phyloP scores from a whole-genome alignment of 352 stramenopile species.

The Phytophthora hybrid region DNA sequence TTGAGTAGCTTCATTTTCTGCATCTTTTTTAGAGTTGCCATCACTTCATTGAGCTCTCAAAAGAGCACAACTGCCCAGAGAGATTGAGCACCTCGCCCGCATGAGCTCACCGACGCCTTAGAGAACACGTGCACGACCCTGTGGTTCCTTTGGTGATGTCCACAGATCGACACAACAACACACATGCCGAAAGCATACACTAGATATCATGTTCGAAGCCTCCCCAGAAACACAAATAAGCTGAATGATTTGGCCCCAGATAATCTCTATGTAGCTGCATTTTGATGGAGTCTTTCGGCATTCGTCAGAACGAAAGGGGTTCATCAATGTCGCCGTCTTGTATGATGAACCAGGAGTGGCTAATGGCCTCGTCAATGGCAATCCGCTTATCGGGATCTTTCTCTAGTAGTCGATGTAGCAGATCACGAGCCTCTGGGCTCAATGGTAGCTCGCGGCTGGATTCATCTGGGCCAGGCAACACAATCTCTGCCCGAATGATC shows the following conservation, averaged over 20 bases:
- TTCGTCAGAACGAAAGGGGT: conserved; percentile 70
- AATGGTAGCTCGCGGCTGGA: conserved; percentile 32
- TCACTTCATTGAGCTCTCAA: conserved; percentile 22
- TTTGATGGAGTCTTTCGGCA: neutral
- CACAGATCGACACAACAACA: too few relatives aligned
- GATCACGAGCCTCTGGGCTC: conserved; percentile 43
- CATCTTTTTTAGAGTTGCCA: conserved; percentile 26
- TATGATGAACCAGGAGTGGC: conserved; percentile 72
- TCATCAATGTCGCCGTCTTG: conserved; percentile 56
- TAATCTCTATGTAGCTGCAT: neutral
- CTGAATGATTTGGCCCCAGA: neutral
- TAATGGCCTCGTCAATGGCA: conserved; percentile 55
- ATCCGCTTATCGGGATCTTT: conserved; percentile 66
- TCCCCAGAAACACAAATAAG: neutral
- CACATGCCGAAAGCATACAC: too few relatives aligned
- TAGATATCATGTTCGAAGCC: too few relatives aligned
- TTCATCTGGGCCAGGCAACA: conserved; percentile 35
- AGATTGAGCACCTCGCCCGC: too few relatives aligned
- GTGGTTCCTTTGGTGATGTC: too few relatives aligned
- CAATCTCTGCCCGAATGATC: conserved; percentile 56
- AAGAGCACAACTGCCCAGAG: too few relatives aligned
- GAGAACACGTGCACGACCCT: too few relatives aligned
- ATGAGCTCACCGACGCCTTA: too few relatives aligned
- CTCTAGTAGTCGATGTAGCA: conserved; percentile 62
- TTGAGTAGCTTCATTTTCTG: conserved; percentile 16